Base-by-base conservation (phyloP, 2,329 filamentous ascomycete species). In the Sporothrix humicola region DNA sequence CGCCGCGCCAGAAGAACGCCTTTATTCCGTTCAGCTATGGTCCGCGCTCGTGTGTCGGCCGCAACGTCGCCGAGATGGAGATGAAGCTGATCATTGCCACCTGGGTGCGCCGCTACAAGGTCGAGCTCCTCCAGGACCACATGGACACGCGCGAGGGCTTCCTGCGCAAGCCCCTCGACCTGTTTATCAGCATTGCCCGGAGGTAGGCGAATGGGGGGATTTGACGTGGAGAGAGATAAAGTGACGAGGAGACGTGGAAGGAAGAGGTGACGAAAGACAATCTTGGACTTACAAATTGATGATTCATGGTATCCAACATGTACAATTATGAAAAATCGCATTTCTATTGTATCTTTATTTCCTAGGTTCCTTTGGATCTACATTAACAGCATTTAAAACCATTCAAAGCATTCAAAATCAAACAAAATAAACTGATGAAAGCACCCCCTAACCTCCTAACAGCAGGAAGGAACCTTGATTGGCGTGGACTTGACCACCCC, bases 21-120 rank as follows among this genome's bases (percentile, higher is more conserved):
- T 94, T 93, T 74, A 91, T 93, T 59, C 91, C 92, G 0, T 97
- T 96, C 78, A 93, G 90, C 75, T 84, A 90, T 50, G 91, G 91
- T 0, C 90, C 92, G 0, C 82, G 91, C 7, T 86, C 90, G 0
- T 93, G 91, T 74, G 92, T 96, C 0, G 93, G 93, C 0, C 82
- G 93, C 48, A 96, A 97, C 75, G 91, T 97, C 4, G 94, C 94
- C 0, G 93, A 96, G 85, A 95, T 97, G 93, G 93, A 97, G 81
- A 85, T 97, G 83, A 91, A 92, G 79, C 85, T 95, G 59, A 95
- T 96, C 75, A 89, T 90, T 2, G 88, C 87, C 0, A 93, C 93
- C 58, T 92, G 87, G 88, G 85, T 82, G 20, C 82, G 83, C 72
- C 80, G 87, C 77, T 89, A 88, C 72, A 79, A 82, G 4, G 86